Conservation (phyloP, 2,329 filamentous ascomycete genomes). For the Ophiocordyceps camponoti-leonardi region DNA sequence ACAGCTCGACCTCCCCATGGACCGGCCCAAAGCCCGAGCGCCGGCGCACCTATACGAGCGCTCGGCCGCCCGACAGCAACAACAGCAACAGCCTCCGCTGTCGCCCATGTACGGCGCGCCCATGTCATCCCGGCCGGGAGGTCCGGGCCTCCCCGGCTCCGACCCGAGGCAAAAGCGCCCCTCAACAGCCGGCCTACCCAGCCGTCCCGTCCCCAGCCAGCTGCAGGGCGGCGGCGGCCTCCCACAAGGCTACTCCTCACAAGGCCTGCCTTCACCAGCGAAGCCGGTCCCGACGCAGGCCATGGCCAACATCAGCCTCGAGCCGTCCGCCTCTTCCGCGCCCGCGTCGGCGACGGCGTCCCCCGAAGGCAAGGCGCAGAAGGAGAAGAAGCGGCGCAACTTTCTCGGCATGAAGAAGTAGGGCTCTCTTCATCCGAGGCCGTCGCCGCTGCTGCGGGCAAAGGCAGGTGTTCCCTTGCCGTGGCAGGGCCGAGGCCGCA, state of each 20-base stretch:
- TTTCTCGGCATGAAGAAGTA: constrained; percentile 44
- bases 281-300: constrained; percentile 30
- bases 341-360: constrained; percentile 6
- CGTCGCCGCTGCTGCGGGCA: constrained; percentile 2
- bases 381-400: constrained; percentile 45
- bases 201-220: constrained; percentile 4
- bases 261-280: constrained; percentile 3
- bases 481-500: background rate
- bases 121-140: background rate
- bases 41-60: constrained; percentile 77
- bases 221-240: background rate
- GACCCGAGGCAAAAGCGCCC: constrained; percentile 6
- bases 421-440: constrained; percentile 11
- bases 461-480: background rate
- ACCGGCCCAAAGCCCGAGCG: constrained; percentile 63
- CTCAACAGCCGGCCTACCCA: constrained; percentile 9
- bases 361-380: constrained; percentile 25
- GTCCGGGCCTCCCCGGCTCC: constrained; percentile 6
- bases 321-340: constrained; percentile 3
- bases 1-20: constrained; percentile 62
- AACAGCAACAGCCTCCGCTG: background rate
- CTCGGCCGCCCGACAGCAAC: constrained; percentile 32
- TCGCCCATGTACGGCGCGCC: background rate
- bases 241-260: no score
- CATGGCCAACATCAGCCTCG: constrained; percentile 38